These are phyloP conservation scores for Hypomyces rosellus DNA, from an alignment of 2,329 filamentous ascomycete species.

Conservation along the genomic window DNA sequence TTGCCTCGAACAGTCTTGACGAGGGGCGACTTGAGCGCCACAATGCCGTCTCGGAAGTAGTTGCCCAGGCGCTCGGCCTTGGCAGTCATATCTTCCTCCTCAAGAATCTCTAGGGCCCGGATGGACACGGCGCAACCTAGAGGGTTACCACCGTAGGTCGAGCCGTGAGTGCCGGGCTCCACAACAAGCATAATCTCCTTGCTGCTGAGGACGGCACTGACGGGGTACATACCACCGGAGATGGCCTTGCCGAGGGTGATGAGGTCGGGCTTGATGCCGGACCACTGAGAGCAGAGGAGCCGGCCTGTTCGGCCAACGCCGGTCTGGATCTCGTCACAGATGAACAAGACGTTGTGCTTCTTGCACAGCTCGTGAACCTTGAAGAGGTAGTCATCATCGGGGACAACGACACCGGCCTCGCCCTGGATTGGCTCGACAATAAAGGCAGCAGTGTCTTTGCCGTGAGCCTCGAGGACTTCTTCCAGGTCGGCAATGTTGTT, in stretches of 20 bases:
- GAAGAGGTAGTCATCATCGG: constrained; percentile 78
- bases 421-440: constrained; percentile 96
- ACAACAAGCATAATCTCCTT: constrained; percentile 93
- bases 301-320: constrained; percentile 92
- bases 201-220: constrained; percentile 81
- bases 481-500: constrained; percentile 79
- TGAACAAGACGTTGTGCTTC: constrained; percentile 91
- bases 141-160: constrained; percentile 97
- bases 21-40: constrained; percentile 69
- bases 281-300: constrained; percentile 92
- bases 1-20: constrained; percentile 83
- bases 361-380: constrained; percentile 80
- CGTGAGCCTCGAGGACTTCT: constrained; percentile 70
- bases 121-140: constrained; percentile 94
- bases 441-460: constrained; percentile 82
- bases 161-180: constrained; percentile 94
- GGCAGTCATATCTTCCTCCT: constrained; percentile 83
- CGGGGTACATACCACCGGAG: constrained; percentile 98
- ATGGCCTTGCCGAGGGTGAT: constrained; percentile 96
- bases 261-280: constrained; percentile 89
- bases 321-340: constrained; percentile 98
- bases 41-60: constrained; percentile 73
- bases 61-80: constrained; percentile 75
- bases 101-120: constrained; percentile 85
- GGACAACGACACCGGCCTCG: constrained; percentile 93